Evolutionary conservation across 768 basidiomycete species (phyloP), one percentile per base, ranked within the genome.

Genomic region (Clitopilus passeckerianus): DNA sequence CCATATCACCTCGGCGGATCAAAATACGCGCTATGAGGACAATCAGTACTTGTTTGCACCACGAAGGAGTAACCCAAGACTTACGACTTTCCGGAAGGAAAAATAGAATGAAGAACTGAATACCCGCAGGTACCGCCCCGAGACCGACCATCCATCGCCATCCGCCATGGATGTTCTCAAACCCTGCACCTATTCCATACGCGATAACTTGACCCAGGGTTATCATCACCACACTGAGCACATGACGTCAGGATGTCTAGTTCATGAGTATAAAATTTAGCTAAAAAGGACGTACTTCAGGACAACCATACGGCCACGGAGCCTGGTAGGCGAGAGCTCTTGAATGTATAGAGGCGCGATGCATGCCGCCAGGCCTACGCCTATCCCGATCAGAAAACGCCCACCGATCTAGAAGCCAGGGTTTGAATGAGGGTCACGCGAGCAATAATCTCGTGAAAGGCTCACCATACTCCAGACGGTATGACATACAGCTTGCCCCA

Each of bases 71-170:
- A 9, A 58, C 27, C n/a, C 7, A 30, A 7, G 27, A 78, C 87
- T 68, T 61, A 90, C 89, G 91, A 53, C 87, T 88, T 71, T 93
- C 91, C 1, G 91, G 91, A 3, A 92, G 75, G 67, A 87, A 85
- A 57, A 83, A 74, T 55, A 92, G 67, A 57, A 85, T 72, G 2
- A 79, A 46, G 35, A 86, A 75, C 66, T 92, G 90, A 5, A 91
- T 59, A 2, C 71, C 85, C 1, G 89, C 86, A 1, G 89, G 89
- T 1, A 89, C 74, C 1, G 83, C 82, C 14, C 91, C 89, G 1
- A 93, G 73, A 3, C 89, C 91, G 15, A 90, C 88, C 87, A 92
- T 90, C 84, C 84, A 93, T 56, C 91, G 75, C 91, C 91, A 94
- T 1, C 91, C 91, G 2, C 78, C 72, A 33, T 71, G 70, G 56